phyloP scores from a whole-genome alignment of 345 rosid species.

The Hibiscus tridactylites region DNA sequence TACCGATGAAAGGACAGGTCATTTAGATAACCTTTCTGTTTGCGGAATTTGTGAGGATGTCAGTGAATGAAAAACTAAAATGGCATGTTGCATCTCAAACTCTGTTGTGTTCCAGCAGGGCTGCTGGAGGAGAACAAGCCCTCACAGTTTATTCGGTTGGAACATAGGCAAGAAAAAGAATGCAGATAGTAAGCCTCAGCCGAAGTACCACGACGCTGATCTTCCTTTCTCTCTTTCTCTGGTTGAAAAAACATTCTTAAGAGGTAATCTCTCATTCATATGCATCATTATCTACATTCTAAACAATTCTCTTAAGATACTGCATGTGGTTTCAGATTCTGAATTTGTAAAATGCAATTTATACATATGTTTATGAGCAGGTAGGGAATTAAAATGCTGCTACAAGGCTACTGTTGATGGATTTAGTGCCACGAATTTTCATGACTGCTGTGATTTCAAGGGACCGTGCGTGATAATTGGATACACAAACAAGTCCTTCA shows the following conservation, averaged over 20 bases:
- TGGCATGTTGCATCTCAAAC: constrained; percentile 44
- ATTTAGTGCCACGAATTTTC: constrained; percentile 73
- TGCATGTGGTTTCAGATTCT: background rate
- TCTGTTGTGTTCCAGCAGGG: constrained; percentile 15
- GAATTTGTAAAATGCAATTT: background rate
- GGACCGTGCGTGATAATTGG: constrained; percentile 89
- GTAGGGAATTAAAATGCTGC: constrained; percentile 70
- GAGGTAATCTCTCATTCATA: constrained; percentile 26
- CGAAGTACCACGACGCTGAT: constrained; percentile 37
- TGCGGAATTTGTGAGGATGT: constrained; percentile 13
- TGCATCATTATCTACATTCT: background rate
- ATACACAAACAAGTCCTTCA: constrained; percentile 54
- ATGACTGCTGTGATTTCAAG: constrained; percentile 69
- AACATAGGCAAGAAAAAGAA: constrained; percentile 34
- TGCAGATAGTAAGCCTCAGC: constrained; percentile 26
- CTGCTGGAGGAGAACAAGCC: constrained; percentile 17
- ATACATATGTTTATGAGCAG: constrained; percentile 20
- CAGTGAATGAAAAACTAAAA: constrained; percentile 12
- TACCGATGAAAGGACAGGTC: background rate
- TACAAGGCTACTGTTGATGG: constrained; percentile 70
- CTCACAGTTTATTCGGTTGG: constrained; percentile 51
- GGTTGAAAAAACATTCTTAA: constrained; percentile 55
- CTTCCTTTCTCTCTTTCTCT: constrained; percentile 65
- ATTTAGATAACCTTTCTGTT: constrained; percentile 1
- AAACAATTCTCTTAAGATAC: background rate